phyloP scores from a whole-genome alignment of 768 basidiomycete species.

The Kwoniella heveanensis region DNA sequence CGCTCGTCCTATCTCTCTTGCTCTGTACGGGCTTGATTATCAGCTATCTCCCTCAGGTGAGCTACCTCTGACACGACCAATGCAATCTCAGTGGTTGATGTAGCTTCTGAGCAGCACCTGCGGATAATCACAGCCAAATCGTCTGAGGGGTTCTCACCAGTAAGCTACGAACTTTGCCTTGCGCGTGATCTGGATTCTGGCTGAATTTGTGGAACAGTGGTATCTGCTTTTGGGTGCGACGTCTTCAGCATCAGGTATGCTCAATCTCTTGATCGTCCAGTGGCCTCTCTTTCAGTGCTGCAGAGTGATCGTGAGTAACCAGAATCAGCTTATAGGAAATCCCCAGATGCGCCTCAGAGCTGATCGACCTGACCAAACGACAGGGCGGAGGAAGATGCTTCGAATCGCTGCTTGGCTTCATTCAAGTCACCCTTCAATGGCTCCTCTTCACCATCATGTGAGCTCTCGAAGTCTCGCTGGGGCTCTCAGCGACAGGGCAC shows the following conservation, averaged over 20 bases:
- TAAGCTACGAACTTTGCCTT: conserved; percentile 21
- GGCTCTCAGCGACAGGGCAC: too few species aligned
- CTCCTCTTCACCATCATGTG: conserved; percentile 79
- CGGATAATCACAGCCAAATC: conserved; percentile 77
- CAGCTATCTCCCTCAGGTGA: conserved; percentile 81
- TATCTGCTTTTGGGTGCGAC: conserved; percentile 87
- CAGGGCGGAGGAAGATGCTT: conserved; percentile 73
- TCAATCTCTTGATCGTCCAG: conserved; percentile 86
- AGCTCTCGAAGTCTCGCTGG: conserved; percentile 54
- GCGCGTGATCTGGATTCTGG: background rate
- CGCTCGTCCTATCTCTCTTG: conserved; percentile 65
- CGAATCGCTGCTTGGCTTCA: conserved; percentile 76
- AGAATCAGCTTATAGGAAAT: too few species aligned
- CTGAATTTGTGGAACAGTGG: conserved; percentile 57
- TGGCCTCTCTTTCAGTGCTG: conserved; percentile 83
- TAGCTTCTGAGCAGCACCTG: conserved; percentile 62
- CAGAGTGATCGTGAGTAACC: conserved; percentile 67
- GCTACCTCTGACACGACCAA: background rate
- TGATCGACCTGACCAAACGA: too few species aligned
- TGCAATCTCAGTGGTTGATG: too few species aligned
- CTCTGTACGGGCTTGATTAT: conserved; percentile 73
- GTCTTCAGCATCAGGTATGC: conserved; percentile 75
- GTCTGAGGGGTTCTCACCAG: conserved; percentile 84
- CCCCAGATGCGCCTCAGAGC: too few species aligned
- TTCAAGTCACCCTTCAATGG: conserved; percentile 84